A percentile compares a stretch with the other conserved stretches of the same genome.
Conservation (phyloP, 257 asterid genomes). For the Petunia secreta region DNA sequence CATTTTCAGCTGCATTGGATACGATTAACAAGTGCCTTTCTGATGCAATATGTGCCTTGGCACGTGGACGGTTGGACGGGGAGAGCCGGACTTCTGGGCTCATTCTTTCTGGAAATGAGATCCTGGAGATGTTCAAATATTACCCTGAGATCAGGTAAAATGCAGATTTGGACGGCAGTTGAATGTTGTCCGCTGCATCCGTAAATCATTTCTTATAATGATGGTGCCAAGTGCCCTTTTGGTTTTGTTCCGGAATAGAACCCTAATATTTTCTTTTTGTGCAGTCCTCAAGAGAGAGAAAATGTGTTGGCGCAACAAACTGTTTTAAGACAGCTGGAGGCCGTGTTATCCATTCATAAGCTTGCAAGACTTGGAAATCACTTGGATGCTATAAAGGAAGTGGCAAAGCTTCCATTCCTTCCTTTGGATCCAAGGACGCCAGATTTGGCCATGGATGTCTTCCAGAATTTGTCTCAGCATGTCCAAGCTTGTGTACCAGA, state of each 20-base stretch:
- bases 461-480: slow-evolving; percentile 67
- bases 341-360: slow-evolving; percentile 71
- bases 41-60: slow-evolving; percentile 84
- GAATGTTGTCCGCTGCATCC: background rate
- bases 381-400: slow-evolving; percentile 85
- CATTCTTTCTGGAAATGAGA: slow-evolving; percentile 83
- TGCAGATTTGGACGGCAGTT: slow-evolving; percentile 11
- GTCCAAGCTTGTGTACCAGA: slow-evolving; percentile 94
- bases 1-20: slow-evolving; percentile 87
- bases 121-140: slow-evolving; percentile 82
- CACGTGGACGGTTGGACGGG: slow-evolving; percentile 93
- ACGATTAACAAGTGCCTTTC: slow-evolving; percentile 86
- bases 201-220: background rate
- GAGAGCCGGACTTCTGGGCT: slow-evolving; percentile 87
- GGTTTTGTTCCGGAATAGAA: slow-evolving; percentile 1
- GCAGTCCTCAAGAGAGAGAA: slow-evolving; percentile 90
- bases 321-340: slow-evolving; percentile 89
- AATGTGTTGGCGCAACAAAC: slow-evolving; percentile 81
- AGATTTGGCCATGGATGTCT: slow-evolving; percentile 54
- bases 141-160: slow-evolving; percentile 80
- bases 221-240: background rate
- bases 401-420: slow-evolving; percentile 91
- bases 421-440: slow-evolving; percentile 86
- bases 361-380: slow-evolving; percentile 68
- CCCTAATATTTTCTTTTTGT: slow-evolving; percentile 20